Evolutionary conservation across 2,329 filamentous ascomycete species (phyloP).

Genomic region (Anisogramma anomala): DNA sequence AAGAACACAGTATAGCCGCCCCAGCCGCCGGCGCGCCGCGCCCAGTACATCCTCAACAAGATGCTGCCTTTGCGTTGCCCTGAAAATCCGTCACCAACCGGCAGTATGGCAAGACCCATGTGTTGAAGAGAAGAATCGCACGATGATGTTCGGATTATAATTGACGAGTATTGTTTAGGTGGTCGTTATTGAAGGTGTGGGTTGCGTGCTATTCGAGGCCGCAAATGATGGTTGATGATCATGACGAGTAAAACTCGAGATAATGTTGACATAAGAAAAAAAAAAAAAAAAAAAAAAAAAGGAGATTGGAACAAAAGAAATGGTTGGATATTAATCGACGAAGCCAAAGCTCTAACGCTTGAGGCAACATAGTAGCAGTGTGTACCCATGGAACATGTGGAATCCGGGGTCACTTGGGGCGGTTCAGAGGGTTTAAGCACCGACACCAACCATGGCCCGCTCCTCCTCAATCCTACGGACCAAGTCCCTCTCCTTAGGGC

Average conservation of each 20-base stretch:
- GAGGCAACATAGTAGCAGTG: neutral
- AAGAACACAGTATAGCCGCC: too few species aligned
- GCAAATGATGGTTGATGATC: neutral
- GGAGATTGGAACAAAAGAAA: conserved; percentile 4
- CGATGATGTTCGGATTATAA: neutral
- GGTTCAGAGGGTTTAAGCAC: conserved; percentile 19
- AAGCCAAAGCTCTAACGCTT: conserved; percentile 8
- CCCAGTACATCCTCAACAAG: neutral
- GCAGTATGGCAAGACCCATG: conserved; percentile 4
- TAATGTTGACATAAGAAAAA: neutral
- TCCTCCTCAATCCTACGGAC: conserved; percentile 45
- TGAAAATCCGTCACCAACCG: conserved; percentile 5
- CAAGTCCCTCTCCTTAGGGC: conserved; percentile 45
- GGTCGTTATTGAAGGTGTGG: neutral
- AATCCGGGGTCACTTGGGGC: neutral
- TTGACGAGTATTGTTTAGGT: neutral
- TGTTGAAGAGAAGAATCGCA: conserved; percentile 3
- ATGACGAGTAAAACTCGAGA: neutral
- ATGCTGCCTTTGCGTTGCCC: neutral
- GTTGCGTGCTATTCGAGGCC: neutral
- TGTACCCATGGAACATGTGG: neutral
- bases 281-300: neutral
- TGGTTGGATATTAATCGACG: conserved; percentile 2
- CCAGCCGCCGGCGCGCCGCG: too few species aligned
- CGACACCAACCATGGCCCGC: conserved; percentile 24